phyloP scores from a whole-genome alignment of 306 rosid species.

The Castanea mollissima region DNA sequence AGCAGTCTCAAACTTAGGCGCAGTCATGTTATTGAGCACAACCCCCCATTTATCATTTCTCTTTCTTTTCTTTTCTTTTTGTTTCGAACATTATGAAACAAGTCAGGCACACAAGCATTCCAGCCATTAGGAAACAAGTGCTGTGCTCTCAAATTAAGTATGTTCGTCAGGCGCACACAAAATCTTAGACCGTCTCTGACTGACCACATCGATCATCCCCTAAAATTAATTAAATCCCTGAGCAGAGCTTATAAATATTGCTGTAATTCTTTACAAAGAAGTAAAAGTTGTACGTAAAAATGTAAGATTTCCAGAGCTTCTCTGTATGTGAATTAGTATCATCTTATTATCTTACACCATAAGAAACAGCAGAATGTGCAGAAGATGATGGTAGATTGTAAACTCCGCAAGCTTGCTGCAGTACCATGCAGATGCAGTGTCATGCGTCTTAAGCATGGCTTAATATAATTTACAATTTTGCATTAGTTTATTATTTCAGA shows the following conservation, averaged over 20 bases:
- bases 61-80: too few species aligned
- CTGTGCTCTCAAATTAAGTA: background rate
- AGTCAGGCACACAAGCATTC: too few species aligned
- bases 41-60: too few species aligned
- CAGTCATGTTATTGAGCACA: too few species aligned
- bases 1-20: too few species aligned
- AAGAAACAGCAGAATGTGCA: slow-evolving; percentile 21
- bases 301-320: slow-evolving; percentile 17
- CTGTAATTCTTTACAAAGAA: background rate
- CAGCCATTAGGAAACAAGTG: background rate
- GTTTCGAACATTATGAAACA: too few species aligned
- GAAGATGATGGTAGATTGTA: slow-evolving; percentile 38
- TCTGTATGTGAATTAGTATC: background rate
- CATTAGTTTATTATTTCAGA: background rate
- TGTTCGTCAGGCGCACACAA: background rate
- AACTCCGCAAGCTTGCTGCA: slow-evolving; percentile 32
- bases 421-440: slow-evolving; percentile 14
- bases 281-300: background rate
- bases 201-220: background rate
- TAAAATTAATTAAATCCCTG: too few species aligned
- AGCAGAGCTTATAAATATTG: too few species aligned
- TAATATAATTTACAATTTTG: background rate
- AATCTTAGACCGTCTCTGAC: slow-evolving; percentile 23
- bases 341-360: background rate
- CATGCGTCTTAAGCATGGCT: slow-evolving; percentile 42